These are phyloP conservation scores for Tetratostichococcus sp. DNA, from an alignment of 139 green algal genomes.

Conservation along the genomic window DNA sequence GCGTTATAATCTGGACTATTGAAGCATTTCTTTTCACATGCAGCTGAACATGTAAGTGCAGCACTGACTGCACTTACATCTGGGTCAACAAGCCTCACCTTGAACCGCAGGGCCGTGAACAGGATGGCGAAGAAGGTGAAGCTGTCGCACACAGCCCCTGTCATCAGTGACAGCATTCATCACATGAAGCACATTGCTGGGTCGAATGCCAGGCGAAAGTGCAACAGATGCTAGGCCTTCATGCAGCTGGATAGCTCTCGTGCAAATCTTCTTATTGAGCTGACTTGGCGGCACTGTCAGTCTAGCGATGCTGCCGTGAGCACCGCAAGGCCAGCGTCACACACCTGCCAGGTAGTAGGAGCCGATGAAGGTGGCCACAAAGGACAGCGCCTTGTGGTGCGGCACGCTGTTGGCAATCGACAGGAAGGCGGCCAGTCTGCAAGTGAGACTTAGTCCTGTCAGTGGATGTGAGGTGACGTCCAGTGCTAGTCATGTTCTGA, in stretches of 20 bases:
- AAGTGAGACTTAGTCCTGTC: neutral
- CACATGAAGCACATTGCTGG: no score
- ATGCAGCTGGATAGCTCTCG: no score
- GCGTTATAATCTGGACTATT: no score
- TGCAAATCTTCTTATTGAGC: no score
- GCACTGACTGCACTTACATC: no score
- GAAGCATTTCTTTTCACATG: no score
- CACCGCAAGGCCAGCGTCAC: neutral
- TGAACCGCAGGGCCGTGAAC: neutral
- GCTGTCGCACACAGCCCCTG: neutral
- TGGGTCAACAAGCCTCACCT: neutral
- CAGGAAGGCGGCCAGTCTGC: neutral
- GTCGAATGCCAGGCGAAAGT: no score
- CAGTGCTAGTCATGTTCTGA: no score
- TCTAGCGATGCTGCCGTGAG: no score
- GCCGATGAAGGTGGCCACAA: neutral
- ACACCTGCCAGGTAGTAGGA: neutral
- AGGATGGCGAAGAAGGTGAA: neutral
- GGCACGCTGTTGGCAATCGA: neutral
- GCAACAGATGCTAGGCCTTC: neutral
- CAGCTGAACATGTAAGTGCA: no score
- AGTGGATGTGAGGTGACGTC: no score
- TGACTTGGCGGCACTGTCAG: no score
- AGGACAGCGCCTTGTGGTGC: neutral
- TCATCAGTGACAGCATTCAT: neutral